Evolutionary conservation across 345 rosid genomes (phyloP).

Genomic region (Euphorbia pulcherrima): DNA sequence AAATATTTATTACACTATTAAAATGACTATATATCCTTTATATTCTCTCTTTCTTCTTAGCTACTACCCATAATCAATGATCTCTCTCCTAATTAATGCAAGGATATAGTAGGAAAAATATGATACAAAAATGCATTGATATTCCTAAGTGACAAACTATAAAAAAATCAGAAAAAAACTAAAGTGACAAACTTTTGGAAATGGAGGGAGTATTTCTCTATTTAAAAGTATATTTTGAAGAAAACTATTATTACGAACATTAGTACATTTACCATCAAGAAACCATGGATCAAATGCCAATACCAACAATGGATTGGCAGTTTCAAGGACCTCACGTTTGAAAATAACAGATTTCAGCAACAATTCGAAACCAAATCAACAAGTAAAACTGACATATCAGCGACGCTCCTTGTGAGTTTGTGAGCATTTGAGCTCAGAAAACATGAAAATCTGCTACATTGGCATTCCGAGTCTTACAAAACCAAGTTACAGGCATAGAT

Average conservation of each 20-base stretch:
- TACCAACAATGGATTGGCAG: neutral
- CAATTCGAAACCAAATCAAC: neutral
- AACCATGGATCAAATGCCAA: neutral
- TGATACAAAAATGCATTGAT: too few relatives aligned
- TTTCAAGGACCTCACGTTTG: neutral
- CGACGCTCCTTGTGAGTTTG: neutral
- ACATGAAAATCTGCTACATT: neutral
- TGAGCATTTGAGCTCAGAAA: neutral
- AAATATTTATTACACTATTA: too few relatives aligned
- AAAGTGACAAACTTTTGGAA: too few relatives aligned
- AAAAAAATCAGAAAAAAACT: too few relatives aligned
- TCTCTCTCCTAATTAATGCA: too few relatives aligned
- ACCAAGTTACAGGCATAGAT: neutral
- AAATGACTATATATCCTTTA: too few relatives aligned
- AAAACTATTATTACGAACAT: neutral
- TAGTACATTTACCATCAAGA: neutral
- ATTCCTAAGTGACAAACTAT: too few relatives aligned
- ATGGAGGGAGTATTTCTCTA: too few relatives aligned
- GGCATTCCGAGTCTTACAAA: neutral
- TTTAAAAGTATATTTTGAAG: neutral
- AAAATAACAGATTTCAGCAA: neutral
- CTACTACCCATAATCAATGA: too few relatives aligned
- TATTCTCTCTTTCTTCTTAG: too few relatives aligned
- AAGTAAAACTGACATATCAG: too few relatives aligned
- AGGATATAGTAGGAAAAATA: too few relatives aligned